These are phyloP conservation scores for Monilinia laxa DNA, from an alignment of 2,329 filamentous ascomycete genomes.

Conservation along the genomic window DNA sequence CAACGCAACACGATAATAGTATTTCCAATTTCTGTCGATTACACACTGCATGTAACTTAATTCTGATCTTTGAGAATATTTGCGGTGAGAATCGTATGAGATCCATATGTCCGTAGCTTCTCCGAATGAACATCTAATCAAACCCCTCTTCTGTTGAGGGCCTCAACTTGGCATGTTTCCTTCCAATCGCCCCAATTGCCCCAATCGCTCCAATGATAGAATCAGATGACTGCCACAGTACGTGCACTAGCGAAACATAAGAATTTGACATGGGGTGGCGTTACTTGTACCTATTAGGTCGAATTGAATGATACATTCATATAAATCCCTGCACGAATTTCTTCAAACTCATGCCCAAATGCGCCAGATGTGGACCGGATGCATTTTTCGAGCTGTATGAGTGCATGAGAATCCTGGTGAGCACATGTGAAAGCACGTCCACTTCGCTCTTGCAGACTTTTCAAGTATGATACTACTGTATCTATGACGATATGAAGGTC, in stretches of 20 bases:
- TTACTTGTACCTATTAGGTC: slow-evolving; percentile 9
- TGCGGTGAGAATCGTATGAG: slow-evolving; percentile 15
- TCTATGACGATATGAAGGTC: neutral
- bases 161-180: slow-evolving; percentile 9
- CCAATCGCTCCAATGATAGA: slow-evolving; percentile 19
- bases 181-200: slow-evolving; percentile 15
- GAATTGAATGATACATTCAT: slow-evolving; percentile 21
- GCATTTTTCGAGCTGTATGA: slow-evolving; percentile 2
- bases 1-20: slow-evolving; percentile 14
- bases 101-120: neutral
- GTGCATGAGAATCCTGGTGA: neutral
- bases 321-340: slow-evolving; percentile 19
- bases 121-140: slow-evolving; percentile 7
- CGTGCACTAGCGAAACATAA: slow-evolving; percentile 20
- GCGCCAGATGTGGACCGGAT: slow-evolving; percentile 15
- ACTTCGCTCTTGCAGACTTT: slow-evolving; percentile 13
- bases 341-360: slow-evolving; percentile 19
- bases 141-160: slow-evolving; percentile 18
- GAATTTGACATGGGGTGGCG: neutral
- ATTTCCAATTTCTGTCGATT: slow-evolving; percentile 12
- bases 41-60: slow-evolving; percentile 14
- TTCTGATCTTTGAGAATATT: slow-evolving; percentile 6
- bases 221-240: slow-evolving; percentile 25
- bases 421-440: slow-evolving; percentile 23
- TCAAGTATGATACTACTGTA: neutral